Evolutionary conservation across 306 rosid species (phyloP).

Genomic region (Cicer cuneatum): DNA sequence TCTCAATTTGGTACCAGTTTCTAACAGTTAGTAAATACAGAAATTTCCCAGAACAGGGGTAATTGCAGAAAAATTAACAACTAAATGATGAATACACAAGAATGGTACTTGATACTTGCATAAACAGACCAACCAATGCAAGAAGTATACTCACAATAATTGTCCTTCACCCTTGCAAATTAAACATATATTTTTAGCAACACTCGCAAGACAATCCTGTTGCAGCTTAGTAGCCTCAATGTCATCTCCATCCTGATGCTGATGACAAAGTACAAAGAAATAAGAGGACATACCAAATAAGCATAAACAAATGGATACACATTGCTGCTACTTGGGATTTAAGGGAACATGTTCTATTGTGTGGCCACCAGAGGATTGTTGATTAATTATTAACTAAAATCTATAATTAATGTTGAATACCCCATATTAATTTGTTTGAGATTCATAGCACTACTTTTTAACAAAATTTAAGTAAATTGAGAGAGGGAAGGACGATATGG

Average conservation of each 20-base stretch:
- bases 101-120: constrained; percentile 30
- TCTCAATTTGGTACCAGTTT: no score
- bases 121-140: constrained; percentile 38
- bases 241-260: constrained; percentile 67
- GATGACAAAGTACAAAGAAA: constrained; percentile 41
- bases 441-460: constrained; percentile 15
- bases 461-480: constrained; percentile 1
- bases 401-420: constrained; percentile 17
- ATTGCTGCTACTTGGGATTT: constrained; percentile 5
- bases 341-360: constrained; percentile 7
- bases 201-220: constrained; percentile 51
- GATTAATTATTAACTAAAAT: constrained; percentile 18
- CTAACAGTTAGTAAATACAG: no score
- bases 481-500: constrained; percentile 2
- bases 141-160: constrained; percentile 69
- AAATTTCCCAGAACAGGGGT: no score
- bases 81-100: neutral
- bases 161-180: constrained; percentile 68
- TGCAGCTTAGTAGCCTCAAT: constrained; percentile 50
- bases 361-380: constrained; percentile 21
- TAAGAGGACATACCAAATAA: constrained; percentile 23
- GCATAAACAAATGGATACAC: neutral
- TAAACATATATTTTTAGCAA: constrained; percentile 56
- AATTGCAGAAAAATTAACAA: no score
- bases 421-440: constrained; percentile 10